These are phyloP conservation scores for Salinomyces thailandicus DNA, from an alignment of 2,329 filamentous ascomycete genomes.

Conservation along the genomic window DNA sequence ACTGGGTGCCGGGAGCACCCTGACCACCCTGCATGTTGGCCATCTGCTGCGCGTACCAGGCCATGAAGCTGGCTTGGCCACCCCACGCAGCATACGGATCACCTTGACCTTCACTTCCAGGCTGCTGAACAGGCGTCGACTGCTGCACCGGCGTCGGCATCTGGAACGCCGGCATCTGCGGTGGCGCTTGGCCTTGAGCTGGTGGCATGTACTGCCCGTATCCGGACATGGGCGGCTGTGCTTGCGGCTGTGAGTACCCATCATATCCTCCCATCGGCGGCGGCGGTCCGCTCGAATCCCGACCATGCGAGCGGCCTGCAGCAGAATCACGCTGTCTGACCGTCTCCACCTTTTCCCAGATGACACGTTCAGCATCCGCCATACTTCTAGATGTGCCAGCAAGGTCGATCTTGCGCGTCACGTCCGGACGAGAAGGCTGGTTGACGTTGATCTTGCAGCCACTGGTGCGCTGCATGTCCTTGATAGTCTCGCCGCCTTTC, in stretches of 20 bases:
- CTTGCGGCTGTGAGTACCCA: slow-evolving; percentile 39
- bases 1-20: slow-evolving; percentile 23
- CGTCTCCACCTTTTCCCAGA: slow-evolving; percentile 85
- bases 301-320: slow-evolving; percentile 14
- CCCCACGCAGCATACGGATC: slow-evolving; percentile 15
- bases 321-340: slow-evolving; percentile 49
- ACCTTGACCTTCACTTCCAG: slow-evolving; percentile 9
- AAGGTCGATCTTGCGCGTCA: slow-evolving; percentile 76
- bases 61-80: slow-evolving; percentile 13
- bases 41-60: slow-evolving; percentile 22
- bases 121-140: slow-evolving; percentile 7
- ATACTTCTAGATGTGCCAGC: slow-evolving; percentile 71
- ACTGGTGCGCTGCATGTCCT: slow-evolving; percentile 79
- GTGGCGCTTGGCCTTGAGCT: slow-evolving; percentile 17
- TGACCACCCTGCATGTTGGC: slow-evolving; percentile 19
- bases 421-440: slow-evolving; percentile 66
- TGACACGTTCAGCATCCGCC: slow-evolving; percentile 67
- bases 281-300: slow-evolving; percentile 1
- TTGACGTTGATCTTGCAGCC: slow-evolving; percentile 94
- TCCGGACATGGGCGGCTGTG: slow-evolving; percentile 24
- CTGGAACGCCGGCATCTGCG: slow-evolving; percentile 23
- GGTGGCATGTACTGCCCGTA: slow-evolving; percentile 22
- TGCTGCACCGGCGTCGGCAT: slow-evolving; percentile 15
- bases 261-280: slow-evolving; percentile 26
- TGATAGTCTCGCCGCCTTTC: slow-evolving; percentile 85